A percentile compares a stretch with the other conserved stretches of the same genome.
Evolutionary conservation across 306 rosid species (phyloP).

Genomic region (Corylus avellana): DNA sequence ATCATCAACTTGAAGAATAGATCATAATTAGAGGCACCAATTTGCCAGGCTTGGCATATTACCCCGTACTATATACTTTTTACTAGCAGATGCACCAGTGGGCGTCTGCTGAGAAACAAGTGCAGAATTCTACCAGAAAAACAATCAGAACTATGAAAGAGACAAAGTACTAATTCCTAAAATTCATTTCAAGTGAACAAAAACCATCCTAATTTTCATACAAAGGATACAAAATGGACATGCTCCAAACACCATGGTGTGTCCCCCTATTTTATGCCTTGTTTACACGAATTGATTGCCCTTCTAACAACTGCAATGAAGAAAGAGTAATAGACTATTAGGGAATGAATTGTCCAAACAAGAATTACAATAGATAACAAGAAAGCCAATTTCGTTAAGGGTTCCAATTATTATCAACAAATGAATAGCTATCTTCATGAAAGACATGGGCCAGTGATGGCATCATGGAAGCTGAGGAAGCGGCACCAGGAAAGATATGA

Average conservation of each 20-base stretch:
- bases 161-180: constrained; percentile 12
- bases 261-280: constrained; percentile 53
- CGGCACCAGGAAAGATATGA: too few relatives aligned
- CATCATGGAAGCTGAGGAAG: too few relatives aligned
- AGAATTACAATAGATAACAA: constrained; percentile 6
- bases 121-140: background rate
- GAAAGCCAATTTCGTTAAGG: constrained; percentile 18
- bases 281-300: constrained; percentile 80
- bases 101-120: background rate
- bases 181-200: constrained; percentile 18
- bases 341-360: constrained; percentile 15
- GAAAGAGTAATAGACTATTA: background rate
- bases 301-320: constrained; percentile 78
- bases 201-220: constrained; percentile 15
- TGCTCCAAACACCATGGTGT: constrained; percentile 20
- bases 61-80: background rate
- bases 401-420: constrained; percentile 14
- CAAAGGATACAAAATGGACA: constrained; percentile 22
- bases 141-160: constrained; percentile 21
- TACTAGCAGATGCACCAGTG: background rate
- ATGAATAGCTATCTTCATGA: too few relatives aligned
- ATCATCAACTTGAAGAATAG: background rate
- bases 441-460: too few relatives aligned
- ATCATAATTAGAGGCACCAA: background rate
- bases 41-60: background rate